Evolutionary conservation across 75 land plant genomes (phyloP), one percentile per base, ranked within the genome.

Genomic region (Chamaecyparis obtusa): DNA sequence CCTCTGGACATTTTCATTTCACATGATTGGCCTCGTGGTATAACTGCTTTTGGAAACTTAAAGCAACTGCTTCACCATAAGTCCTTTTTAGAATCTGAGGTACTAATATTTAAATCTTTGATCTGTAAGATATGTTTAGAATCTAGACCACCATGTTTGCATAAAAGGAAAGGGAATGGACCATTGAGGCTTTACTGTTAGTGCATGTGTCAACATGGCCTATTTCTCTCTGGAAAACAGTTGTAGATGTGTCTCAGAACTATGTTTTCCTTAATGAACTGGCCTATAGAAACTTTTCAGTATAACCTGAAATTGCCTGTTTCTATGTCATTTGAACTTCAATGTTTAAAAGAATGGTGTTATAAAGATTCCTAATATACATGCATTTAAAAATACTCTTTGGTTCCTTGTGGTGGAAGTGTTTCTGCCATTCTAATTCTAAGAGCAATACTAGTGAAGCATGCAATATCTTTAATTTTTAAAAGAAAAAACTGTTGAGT

Each of bases 11-110:
- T 97, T 33, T 97, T 97, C 86, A 85, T 97, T 83, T 95, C 99
- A 39, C 99, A 97, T 90, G 99, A 97, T 88, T 97, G 99, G 99
- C 99, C 99, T 55, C 88, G 91, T 89, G 98, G 97, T 27, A 94
- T 97, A 36, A 92, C 95, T 56, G 92, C 91, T 10, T 92, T 83
- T 93, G 99, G 99, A 71, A 88, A 97, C 54, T 86, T 84, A 86
- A 67, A 92, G 85, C 60, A 89, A 80, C 92, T 97, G 79, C 88
- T 96, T 54, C 91, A 90, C 15, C 86, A 84, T 27, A 97, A 97
- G 87, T 92, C 93, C 7, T 90, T 84, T 83, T 92, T 97, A 78
- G 80, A 91, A 85, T 71, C 93, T 83, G 96, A 97, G 98, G 99
- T 95, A 90, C 85, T 15, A 69, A 56, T 60, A 57, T n/a, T 14